Evolutionary conservation across 441 rosid species (phyloP).

Genomic region (Jatropha multifida): DNA sequence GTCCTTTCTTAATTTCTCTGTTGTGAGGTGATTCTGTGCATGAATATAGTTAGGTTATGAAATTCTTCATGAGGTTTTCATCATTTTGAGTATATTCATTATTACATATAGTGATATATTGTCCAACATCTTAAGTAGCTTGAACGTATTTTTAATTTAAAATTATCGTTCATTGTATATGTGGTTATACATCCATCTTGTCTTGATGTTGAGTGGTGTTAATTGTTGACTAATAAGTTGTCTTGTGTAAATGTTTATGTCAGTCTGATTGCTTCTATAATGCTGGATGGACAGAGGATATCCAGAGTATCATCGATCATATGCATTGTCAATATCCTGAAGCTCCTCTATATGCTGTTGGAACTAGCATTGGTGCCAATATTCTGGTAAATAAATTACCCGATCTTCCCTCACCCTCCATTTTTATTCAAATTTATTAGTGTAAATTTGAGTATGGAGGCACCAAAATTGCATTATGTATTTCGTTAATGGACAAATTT

Average conservation of each 20-base stretch:
- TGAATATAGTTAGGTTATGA: no score
- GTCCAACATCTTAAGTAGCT: background rate
- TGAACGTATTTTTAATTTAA: background rate
- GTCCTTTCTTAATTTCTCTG: background rate
- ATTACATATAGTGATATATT: background rate
- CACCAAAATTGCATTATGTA: background rate
- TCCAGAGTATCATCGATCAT: slow-evolving; percentile 36
- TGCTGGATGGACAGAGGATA: slow-evolving; percentile 63
- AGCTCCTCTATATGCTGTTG: slow-evolving; percentile 49
- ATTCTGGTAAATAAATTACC: slow-evolving; percentile 39
- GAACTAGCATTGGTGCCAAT: slow-evolving; percentile 62
- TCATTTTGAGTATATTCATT: background rate
- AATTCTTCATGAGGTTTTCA: background rate
- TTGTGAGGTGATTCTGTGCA: background rate
- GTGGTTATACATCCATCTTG: background rate
- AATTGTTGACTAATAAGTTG: slow-evolving; percentile 20
- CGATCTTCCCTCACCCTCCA: background rate
- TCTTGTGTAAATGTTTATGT: slow-evolving; percentile 24
- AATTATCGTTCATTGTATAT: background rate
- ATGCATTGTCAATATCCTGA: slow-evolving; percentile 42
- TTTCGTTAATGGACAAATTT: no score
- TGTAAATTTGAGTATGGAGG: background rate
- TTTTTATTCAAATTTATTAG: background rate
- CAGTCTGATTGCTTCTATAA: slow-evolving; percentile 64
- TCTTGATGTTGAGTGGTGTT: background rate